Evolutionary conservation across 768 basidiomycete genomes (phyloP).

Genomic region (Sistotremastrum niveocremeum): DNA sequence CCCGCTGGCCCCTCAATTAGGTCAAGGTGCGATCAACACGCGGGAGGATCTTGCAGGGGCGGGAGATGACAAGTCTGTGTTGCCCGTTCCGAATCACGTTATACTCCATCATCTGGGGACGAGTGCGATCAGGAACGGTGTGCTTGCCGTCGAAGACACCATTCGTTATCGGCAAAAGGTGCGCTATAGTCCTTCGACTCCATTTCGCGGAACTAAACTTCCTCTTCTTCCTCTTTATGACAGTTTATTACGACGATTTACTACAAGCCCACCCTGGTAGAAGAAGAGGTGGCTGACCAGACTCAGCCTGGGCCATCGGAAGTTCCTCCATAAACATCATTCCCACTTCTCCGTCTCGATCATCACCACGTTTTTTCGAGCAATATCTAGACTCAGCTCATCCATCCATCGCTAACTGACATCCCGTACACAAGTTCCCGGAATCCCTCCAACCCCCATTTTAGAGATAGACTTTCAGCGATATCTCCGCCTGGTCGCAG

Average conservation of each 20-base stretch:
- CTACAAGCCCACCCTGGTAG: slow-evolving; percentile 49
- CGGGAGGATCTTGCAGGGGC: slow-evolving; percentile 20
- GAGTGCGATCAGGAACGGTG: slow-evolving; percentile 88
- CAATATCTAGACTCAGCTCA: too few relatives aligned
- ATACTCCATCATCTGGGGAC: slow-evolving; percentile 92
- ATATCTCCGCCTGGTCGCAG: too few relatives aligned
- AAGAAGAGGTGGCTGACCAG: slow-evolving; percentile 16
- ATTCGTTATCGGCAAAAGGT: slow-evolving; percentile 89
- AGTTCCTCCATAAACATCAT: too few relatives aligned
- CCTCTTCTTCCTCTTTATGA: slow-evolving; percentile 1
- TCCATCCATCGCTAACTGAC: too few relatives aligned
- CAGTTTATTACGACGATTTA: slow-evolving; percentile 81
- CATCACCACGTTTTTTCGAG: too few relatives aligned
- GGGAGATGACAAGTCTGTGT: slow-evolving; percentile 78
- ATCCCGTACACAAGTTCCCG: too few relatives aligned
- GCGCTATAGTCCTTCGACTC: slow-evolving; percentile 7
- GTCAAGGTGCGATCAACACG: background rate
- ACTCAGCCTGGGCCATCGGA: too few relatives aligned
- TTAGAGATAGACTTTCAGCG: too few relatives aligned
- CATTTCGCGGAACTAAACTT: background rate
- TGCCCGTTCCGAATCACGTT: slow-evolving; percentile 88
- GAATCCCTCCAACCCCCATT: too few relatives aligned
- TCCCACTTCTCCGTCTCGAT: too few relatives aligned
- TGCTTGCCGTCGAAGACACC: slow-evolving; percentile 84
- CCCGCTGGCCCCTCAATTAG: background rate